Base-by-base conservation (phyloP, 2,329 filamentous ascomycete species). In the Pezicula rhizophila region DNA sequence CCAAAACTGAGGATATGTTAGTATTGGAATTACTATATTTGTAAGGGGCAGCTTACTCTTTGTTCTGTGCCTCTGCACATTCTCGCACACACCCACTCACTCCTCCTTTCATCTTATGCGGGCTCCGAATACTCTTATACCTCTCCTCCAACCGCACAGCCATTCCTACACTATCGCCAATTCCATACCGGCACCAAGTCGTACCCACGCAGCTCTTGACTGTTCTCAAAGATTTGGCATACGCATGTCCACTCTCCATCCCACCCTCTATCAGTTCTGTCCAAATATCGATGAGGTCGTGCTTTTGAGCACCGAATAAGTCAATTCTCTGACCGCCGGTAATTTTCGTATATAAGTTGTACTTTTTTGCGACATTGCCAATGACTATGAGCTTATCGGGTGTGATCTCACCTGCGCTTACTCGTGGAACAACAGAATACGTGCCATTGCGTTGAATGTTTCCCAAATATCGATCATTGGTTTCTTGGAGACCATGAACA, bases 381-480 rank as follows among this genome's bases (percentile, higher is more conserved):
- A 96, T 90, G 49, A 84, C 79, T 42, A 95, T 85, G 45, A 96
- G 78, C 65, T 88, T 90, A 43, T 93, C 87, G 0, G 90, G 84
- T 0, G 88, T 93, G 61, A 96, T 93, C 67, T 96, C 90, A 51
- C 90, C 90, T 41, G 80, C 90, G 2, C 88, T 77, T 1, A 96
- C 82, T 40, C 90, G 82, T 2, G 90, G 90, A 0, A 96, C 78
- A 10, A 96, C 89, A 1, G 87, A 92, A 68, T 90, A 96, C 0
- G 89, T 96, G 37, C 90, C 90, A 66, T 96, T 90, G 34, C 90
- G 80, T 66, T 96, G 90, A 48, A 96, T 93, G 64, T 96, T 96
- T 45, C 82, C 90, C 44, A 96, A 71, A 66, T 87, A 96, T 40
- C 84, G 77, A 66, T 96, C 91, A 64, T 96, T 96, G 5, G 90